These are phyloP conservation scores for Suhomyces xylopsoci DNA, from an alignment of 805 yeast species.

Conservation along the genomic window DNA sequence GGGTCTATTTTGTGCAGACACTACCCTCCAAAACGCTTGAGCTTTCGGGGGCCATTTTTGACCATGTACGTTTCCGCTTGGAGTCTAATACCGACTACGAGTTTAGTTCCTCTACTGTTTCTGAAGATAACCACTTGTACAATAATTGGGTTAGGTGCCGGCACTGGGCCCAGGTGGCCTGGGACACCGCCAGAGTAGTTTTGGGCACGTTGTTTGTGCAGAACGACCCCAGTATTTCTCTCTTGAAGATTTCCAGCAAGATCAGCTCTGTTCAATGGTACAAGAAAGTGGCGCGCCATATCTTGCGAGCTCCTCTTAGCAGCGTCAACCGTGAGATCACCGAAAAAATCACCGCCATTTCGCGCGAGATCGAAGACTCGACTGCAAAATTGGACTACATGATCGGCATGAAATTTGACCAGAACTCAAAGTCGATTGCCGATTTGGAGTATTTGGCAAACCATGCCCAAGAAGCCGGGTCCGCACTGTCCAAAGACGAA, in stretches of 20 bases:
- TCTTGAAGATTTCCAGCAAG: conserved; percentile 8
- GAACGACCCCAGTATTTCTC: conserved; percentile 14
- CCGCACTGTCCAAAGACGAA: no score
- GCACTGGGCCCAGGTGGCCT: conserved; percentile 5
- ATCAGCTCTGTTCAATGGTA: conserved; percentile 2
- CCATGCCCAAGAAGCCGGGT: no score
- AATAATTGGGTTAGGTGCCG: conserved; percentile 10
- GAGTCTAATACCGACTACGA: conserved; percentile 3
- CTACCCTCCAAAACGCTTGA: conserved; percentile 24
- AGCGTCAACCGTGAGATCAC: conserved; percentile 26
- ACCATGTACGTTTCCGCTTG: conserved; percentile 2
- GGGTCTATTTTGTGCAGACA: conserved; percentile 33
- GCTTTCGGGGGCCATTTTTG: background rate
- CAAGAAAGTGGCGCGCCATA: conserved; percentile 4
- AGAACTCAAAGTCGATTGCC: conserved; percentile 7
- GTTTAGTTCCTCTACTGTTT: background rate
- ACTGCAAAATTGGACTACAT: conserved; percentile 24
- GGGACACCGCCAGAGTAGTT: conserved; percentile 5
- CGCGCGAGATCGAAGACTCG: conserved; percentile 20
- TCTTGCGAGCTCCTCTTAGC: conserved; percentile 18
- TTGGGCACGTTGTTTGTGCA: conserved; percentile 9
- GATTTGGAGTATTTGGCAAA: conserved; percentile 9
- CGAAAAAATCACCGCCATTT: conserved; percentile 17
- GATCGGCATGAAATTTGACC: conserved; percentile 14
- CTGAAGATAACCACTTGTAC: conserved; percentile 16